Evolutionary conservation across 345 rosid species (phyloP).

Genomic region (Euphorbia pulcherrima): DNA sequence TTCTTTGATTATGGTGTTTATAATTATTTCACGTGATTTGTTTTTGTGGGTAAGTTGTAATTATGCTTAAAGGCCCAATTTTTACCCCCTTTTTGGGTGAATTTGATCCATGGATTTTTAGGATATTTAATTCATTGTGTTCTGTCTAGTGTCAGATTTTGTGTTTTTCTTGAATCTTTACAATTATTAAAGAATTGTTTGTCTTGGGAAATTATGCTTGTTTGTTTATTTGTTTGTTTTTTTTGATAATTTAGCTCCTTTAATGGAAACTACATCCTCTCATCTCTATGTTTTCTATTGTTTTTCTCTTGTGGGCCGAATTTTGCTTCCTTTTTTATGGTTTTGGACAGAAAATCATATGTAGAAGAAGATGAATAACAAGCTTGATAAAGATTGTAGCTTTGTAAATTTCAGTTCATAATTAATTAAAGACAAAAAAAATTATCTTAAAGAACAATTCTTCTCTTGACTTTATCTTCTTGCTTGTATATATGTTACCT

Average conservation of each 20-base stretch:
- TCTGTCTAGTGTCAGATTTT: slow-evolving; percentile 25
- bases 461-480: slow-evolving; percentile 32
- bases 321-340: slow-evolving; percentile 5
- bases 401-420: not conserved
- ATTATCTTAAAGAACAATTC: slow-evolving; percentile 7
- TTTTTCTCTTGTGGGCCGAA: not conserved
- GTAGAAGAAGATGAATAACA: slow-evolving; percentile 5
- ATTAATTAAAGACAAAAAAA: not conserved
- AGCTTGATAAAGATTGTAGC: slow-evolving; percentile 10
- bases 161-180: slow-evolving; percentile 19
- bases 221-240: too few species aligned
- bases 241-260: slow-evolving; percentile 8
- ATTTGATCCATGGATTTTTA: not conserved
- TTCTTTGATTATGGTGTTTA: slow-evolving; percentile 22
- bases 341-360: slow-evolving; percentile 17
- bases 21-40: slow-evolving; percentile 5
- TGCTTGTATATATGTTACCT: slow-evolving; percentile 19
- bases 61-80: slow-evolving; percentile 16
- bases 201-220: slow-evolving; percentile 14
- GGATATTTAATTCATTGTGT: slow-evolving; percentile 19
- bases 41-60: slow-evolving; percentile 18
- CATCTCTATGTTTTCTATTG: not conserved
- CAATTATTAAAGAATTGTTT: slow-evolving; percentile 10
- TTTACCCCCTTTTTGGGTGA: slow-evolving; percentile 6
- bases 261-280: not conserved